phyloP scores from a whole-genome alignment of 176 grass and related monocot species.

The Lolium rigidum region DNA sequence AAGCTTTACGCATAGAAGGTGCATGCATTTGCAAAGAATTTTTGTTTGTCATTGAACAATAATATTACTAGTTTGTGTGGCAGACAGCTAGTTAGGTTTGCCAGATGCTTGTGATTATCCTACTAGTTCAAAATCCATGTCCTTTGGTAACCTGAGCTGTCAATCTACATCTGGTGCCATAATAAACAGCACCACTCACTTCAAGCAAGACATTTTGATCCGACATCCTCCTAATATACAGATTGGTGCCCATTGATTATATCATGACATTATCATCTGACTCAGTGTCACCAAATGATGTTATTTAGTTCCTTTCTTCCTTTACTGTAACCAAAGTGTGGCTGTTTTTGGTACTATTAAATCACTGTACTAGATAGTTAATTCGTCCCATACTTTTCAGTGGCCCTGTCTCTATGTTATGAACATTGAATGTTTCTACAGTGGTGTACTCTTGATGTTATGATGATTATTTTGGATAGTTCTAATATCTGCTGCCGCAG shows the following conservation, averaged over 20 bases:
- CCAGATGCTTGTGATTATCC: neutral
- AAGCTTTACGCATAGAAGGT: neutral
- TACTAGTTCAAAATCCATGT: neutral
- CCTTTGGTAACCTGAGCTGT: neutral
- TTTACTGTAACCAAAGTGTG: neutral
- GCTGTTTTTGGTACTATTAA: neutral
- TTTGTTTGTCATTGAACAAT: neutral
- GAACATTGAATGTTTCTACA: neutral
- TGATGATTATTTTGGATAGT: neutral
- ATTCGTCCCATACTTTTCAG: neutral
- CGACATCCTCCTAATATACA: neutral
- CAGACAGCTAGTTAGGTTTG: neutral
- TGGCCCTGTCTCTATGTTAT: neutral
- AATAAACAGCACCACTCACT: neutral
- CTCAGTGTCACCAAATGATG: neutral
- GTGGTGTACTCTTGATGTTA: neutral
- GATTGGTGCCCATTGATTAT: neutral
- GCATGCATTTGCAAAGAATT: neutral
- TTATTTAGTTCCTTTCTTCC: neutral
- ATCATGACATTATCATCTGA: neutral
- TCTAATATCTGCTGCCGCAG: slow-evolving; percentile 48
- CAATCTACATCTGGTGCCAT: neutral
- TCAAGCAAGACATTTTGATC: neutral
- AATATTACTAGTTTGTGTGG: neutral
- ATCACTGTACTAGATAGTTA: slow-evolving; percentile 8